phyloP scores from a whole-genome alignment of 768 basidiomycete genomes.

The Chalciporus sphaerocephalus region DNA sequence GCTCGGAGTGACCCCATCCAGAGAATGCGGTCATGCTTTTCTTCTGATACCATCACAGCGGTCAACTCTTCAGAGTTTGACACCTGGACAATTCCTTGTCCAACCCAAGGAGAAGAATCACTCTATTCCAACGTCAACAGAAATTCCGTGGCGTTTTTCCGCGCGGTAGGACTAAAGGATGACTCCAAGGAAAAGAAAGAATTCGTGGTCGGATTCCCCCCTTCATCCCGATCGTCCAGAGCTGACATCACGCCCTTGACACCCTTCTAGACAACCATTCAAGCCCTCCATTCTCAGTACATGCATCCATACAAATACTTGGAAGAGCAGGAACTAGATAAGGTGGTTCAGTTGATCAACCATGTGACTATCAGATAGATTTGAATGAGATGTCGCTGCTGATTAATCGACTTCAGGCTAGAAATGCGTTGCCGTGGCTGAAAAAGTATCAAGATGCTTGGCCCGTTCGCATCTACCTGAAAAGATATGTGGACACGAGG shows the following conservation, averaged over 20 bases:
- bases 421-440: constrained; percentile 15
- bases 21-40: too few relatives aligned
- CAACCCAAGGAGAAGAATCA: not conserved
- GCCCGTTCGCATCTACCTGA: constrained; percentile 19
- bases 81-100: constrained; percentile 1
- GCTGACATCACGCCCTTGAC: too few relatives aligned
- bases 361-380: constrained; percentile 1
- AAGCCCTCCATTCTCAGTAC: not conserved
- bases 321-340: constrained; percentile 10
- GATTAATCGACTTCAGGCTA: constrained; percentile 4
- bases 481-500: constrained; percentile 14
- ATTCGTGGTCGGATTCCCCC: not conserved
- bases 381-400: too few relatives aligned
- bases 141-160: not conserved
- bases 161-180: not conserved
- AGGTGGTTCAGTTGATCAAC: constrained; percentile 8
- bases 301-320: constrained; percentile 15
- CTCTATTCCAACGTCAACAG: constrained; percentile 1
- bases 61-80: too few relatives aligned
- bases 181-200: constrained; percentile 9
- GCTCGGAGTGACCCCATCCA: not conserved
- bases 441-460: constrained; percentile 15
- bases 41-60: too few relatives aligned
- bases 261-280: constrained; percentile 14
- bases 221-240: not conserved